Evolutionary conservation across 176 grass and related monocot species (phyloP).

Genomic region (Aegilops longissima): DNA sequence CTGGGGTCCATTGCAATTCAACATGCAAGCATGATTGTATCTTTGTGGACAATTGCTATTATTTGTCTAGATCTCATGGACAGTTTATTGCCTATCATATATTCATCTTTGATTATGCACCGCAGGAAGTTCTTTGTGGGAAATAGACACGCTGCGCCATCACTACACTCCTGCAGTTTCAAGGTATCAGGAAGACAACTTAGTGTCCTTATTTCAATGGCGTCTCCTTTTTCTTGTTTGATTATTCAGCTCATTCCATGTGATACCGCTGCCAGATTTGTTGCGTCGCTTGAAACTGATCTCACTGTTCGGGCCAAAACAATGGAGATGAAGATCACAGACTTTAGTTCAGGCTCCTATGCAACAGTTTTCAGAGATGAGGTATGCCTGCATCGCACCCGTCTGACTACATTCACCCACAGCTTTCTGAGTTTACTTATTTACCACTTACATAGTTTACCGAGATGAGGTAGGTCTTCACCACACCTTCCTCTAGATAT

Average conservation of each 20-base stretch:
- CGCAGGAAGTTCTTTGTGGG: conserved; percentile 91
- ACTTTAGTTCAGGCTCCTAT: conserved; percentile 93
- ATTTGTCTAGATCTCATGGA: not conserved
- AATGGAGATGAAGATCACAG: conserved; percentile 75
- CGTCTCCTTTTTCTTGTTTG: conserved; percentile 9
- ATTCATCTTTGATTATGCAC: conserved; percentile 24
- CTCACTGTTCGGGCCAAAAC: conserved; percentile 90
- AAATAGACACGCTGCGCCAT: conserved; percentile 82
- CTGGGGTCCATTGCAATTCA: not conserved
- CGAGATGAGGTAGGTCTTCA: not conserved
- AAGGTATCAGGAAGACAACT: conserved; percentile 48
- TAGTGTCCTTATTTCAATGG: conserved; percentile 9
- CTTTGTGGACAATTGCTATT: conserved; percentile 7
- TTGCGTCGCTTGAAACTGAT: conserved; percentile 86
- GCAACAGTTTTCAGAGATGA: conserved; percentile 90
- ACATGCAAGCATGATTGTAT: conserved; percentile 16
- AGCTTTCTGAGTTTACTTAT: conserved; percentile 13
- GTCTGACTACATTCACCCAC: not conserved
- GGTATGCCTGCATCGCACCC: conserved; percentile 35
- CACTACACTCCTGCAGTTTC: conserved; percentile 89
- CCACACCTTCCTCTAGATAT: not conserved
- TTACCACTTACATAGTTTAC: not conserved
- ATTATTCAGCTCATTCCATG: conserved; percentile 18
- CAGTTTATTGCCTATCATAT: not conserved
- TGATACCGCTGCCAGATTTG: conserved; percentile 56